Evolutionary conservation across 805 yeast genomes (phyloP), one percentile per base, ranked within the genome.

Genomic region (Candida chilensis): DNA sequence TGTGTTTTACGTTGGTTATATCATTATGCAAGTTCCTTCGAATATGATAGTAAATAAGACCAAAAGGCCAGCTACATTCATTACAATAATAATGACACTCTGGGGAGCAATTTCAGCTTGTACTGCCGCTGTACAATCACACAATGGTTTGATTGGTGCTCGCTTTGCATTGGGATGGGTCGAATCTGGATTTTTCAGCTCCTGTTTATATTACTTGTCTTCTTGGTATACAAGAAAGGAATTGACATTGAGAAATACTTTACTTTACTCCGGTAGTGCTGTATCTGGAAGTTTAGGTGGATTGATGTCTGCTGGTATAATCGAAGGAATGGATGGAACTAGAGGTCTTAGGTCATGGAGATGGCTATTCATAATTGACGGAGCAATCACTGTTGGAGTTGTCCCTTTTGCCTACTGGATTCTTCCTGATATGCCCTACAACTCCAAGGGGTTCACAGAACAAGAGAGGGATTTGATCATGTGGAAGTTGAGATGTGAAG

Each of bases 291-390:
- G 77, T 2, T 64, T 69, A 37, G 56, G 73, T 12, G 77, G 77
- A 8, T 53, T 71, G 33, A 66, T 72, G 33, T 73, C 74, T 9
- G 68, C 71, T 19, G 78, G 74, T 20, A 70, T 71, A 29, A 49
- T 70, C 27, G 48, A 65, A 24, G 51, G 54, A 28, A 46, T 62
- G 52, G 64, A 63, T 31, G 63, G 65, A 9, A 41, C 32, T 20
- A 49, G 50, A 14, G 70, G 72, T 11, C 40, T 63, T 17, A 49
- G 61, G 28, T 56, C 66, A 9, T 73, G 79, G 79, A 54, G 73
- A 43, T 73, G 72, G 67, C 58, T 72, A 26, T 73, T 73, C 39
- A 52, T 71, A 29, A 65, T 73, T 27, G 78, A 71, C 46, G 81
- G 81, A 26, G 57, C 60, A 3, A 57, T 67, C 33, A 73, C 80